Evolutionary conservation across 257 asterid genomes (phyloP), one percentile per base, ranked within the genome.

Genomic region (Linderniella brevidens): DNA sequence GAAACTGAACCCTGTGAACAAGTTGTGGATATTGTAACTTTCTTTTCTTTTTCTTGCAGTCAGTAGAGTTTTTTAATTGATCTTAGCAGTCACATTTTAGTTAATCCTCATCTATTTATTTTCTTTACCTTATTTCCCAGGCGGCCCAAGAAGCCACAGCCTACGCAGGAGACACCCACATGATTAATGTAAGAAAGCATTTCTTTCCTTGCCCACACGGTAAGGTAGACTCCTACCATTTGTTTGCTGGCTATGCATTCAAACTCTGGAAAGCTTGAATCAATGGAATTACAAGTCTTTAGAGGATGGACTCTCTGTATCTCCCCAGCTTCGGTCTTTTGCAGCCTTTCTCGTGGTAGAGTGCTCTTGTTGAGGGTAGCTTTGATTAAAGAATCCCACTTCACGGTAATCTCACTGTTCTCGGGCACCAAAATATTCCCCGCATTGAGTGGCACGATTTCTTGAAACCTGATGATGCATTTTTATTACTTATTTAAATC

Each of bases 391-490:
- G 78, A 62, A 60, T 71, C 62, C 88, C 88, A 78, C 66, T 71
- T 72, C 60, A 35, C 47, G 39, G 72, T 64, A 49, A 69, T 38
- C 44, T 59, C 55, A 15, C 58, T 48, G 35, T 66, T 68, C 41
- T 71, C 80, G 12, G 59, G 38, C 19, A 37, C 73, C 29, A 78
- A 53, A 44, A 78, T 64, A 18, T 71, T 78, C 55, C 80, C 78
- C 1, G 80, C 76, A 43, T 64, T 71, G 46, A 78, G 76, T 42
- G 88, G 83, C 60, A 78, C 80, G 25, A 78, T 66, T 66, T 78
- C 88, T 60, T 78, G 88, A 62, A 78, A 78, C 78, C 88, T 78
- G 78, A 44, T 41, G 62, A 49, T 9, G 65, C 40, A 46, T 45
- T 20, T 35, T 44, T 15, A 15, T 9, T 44, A 44, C 2, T 44